A percentile compares a stretch with the other conserved stretches of the same genome.
Conservation (phyloP, 176 grass and related monocot genomes). For the Oryza brachyantha region DNA sequence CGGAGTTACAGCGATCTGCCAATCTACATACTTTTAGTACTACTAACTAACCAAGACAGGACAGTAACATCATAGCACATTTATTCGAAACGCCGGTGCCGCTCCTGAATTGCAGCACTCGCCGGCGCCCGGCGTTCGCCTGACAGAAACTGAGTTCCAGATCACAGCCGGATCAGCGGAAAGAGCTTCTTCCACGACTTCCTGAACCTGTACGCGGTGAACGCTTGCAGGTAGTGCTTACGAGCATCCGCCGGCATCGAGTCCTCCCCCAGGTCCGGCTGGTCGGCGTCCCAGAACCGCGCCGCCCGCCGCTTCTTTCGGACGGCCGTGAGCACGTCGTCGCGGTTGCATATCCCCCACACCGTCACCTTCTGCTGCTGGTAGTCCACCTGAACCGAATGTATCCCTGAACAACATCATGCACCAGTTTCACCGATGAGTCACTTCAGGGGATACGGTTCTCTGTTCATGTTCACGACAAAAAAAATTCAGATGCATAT, state of each 20-base stretch:
- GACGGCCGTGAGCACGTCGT: conserved; percentile 72
- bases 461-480: neutral
- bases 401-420: conserved; percentile 55
- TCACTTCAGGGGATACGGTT: too few species aligned
- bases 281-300: conserved; percentile 50
- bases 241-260: conserved; percentile 18
- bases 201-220: conserved; percentile 47
- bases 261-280: conserved; percentile 13
- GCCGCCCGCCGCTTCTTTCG: conserved; percentile 72
- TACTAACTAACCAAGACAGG: neutral
- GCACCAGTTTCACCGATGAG: neutral
- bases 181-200: conserved; percentile 93
- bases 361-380: conserved; percentile 84
- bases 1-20: neutral
- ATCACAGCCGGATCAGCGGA: conserved; percentile 48
- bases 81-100: conserved; percentile 1
- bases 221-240: conserved; percentile 47
- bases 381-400: conserved; percentile 78
- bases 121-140: neutral
- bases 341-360: conserved; percentile 82
- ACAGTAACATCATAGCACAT: conserved; percentile 6
- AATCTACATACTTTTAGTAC: neutral
- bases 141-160: neutral
- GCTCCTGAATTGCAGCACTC: neutral
- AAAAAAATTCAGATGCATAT: neutral